Conservation (phyloP, 768 basidiomycete species). For the Macrolepiota fuliginosa region DNA sequence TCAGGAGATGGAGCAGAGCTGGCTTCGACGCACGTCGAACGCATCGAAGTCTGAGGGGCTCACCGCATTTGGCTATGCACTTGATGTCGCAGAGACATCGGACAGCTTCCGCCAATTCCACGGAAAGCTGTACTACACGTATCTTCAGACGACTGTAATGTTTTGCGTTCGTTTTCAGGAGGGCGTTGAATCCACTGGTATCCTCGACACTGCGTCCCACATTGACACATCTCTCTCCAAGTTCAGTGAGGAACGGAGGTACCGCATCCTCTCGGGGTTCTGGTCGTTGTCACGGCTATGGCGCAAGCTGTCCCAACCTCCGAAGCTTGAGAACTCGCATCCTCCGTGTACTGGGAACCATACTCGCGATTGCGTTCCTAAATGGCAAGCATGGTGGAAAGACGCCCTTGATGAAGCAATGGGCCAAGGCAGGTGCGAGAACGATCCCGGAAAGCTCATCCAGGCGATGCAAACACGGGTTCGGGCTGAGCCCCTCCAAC, state of each 20-base stretch:
- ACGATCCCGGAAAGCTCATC: background rate
- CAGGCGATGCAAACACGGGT: background rate
- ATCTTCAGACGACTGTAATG: background rate
- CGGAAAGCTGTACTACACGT: background rate
- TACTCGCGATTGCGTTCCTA: background rate
- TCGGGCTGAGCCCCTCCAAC: too few relatives aligned
- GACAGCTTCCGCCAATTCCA: background rate
- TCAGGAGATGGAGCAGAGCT: background rate
- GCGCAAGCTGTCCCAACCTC: background rate
- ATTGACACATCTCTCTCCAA: background rate
- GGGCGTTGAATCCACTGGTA: background rate
- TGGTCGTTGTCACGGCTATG: constrained; percentile 3
- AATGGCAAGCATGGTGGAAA: background rate
- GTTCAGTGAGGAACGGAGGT: background rate
- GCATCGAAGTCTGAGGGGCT: background rate
- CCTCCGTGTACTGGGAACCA: background rate
- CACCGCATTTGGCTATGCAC: background rate
- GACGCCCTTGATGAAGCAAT: background rate
- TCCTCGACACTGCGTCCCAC: background rate
- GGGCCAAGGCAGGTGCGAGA: background rate
- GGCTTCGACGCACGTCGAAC: background rate
- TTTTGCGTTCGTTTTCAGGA: background rate
- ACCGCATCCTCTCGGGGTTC: background rate
- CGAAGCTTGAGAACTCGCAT: background rate
- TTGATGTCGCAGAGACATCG: background rate